Evolutionary conservation across 192 early-diverging fungal genomes (phyloP).

Genomic region (Chytriomyces sp.): DNA sequence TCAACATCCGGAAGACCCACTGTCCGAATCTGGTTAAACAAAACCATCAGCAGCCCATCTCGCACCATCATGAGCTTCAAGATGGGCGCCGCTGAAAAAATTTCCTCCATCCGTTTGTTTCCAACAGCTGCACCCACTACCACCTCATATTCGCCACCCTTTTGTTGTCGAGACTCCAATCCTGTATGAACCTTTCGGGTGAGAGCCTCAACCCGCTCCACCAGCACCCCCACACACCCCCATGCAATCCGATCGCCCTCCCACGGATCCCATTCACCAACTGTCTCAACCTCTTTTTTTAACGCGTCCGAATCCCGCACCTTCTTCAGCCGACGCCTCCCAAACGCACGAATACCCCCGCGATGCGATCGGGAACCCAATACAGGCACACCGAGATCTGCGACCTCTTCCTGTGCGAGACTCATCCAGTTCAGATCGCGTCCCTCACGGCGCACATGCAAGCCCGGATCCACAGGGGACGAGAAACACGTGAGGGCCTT

Average conservation of each 20-base stretch:
- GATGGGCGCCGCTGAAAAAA: constrained; percentile 7
- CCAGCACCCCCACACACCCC: constrained; percentile 4
- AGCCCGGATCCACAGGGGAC: no score
- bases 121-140: not conserved
- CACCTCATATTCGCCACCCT: not conserved
- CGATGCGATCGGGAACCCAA: no score
- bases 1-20: constrained; percentile 14
- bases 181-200: not conserved
- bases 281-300: not conserved
- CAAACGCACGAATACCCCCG: no score
- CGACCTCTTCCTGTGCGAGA: no score
- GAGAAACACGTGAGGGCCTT: constrained; percentile 8
- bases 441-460: no score
- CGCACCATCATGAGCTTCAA: constrained; percentile 13
- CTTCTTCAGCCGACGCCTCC: no score
- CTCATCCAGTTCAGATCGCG: no score
- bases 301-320: no score
- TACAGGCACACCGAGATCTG: no score
- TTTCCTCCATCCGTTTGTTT: constrained; percentile 9
- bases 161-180: not conserved
- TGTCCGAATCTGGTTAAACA: constrained; percentile 42
- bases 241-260: constrained; percentile 18
- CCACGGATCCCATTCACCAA: constrained; percentile 1
- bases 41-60: constrained; percentile 24
- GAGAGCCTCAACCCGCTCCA: not conserved